Evolutionary conservation across 2,329 filamentous ascomycete species (phyloP).

Genomic region (Fusarium brevicatenulatum): DNA sequence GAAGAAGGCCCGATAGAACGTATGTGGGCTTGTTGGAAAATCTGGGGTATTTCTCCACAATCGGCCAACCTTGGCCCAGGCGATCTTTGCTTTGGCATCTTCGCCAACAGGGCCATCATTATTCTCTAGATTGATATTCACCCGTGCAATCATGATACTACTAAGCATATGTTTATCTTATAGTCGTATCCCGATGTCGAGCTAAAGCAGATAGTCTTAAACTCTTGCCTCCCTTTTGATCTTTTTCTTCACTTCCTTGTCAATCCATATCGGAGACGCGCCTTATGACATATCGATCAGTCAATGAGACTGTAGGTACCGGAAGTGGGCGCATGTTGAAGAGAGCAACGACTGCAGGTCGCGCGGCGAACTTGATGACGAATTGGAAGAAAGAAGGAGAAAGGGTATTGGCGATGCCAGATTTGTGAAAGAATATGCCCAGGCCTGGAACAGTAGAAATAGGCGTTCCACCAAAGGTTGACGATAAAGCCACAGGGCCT

Average conservation of each 20-base stretch:
- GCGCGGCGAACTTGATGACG: neutral
- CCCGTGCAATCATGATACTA: neutral
- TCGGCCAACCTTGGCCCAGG: neutral
- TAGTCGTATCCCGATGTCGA: neutral
- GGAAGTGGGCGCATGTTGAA: neutral
- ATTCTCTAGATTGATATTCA: too few relatives aligned
- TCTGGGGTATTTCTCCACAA: neutral
- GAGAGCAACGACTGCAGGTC: neutral
- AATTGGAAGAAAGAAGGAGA: neutral
- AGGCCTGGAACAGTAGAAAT: neutral
- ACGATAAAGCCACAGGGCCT: neutral
- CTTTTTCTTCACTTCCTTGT: too few relatives aligned
- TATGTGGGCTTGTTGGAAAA: neutral
- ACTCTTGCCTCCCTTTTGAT: too few relatives aligned
- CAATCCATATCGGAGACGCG: neutral
- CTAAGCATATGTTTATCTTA: fast-evolving
- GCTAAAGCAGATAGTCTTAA: too few relatives aligned
- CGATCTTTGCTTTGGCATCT: too few relatives aligned
- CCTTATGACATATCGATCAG: neutral
- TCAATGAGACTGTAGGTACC: neutral
- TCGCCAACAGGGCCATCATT: neutral
- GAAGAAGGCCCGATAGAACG: neutral
- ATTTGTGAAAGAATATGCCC: neutral
- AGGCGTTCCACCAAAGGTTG: neutral
- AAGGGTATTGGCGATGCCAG: neutral